Conservation (phyloP, 306 rosid species). For the Dryas alaskensis region DNA sequence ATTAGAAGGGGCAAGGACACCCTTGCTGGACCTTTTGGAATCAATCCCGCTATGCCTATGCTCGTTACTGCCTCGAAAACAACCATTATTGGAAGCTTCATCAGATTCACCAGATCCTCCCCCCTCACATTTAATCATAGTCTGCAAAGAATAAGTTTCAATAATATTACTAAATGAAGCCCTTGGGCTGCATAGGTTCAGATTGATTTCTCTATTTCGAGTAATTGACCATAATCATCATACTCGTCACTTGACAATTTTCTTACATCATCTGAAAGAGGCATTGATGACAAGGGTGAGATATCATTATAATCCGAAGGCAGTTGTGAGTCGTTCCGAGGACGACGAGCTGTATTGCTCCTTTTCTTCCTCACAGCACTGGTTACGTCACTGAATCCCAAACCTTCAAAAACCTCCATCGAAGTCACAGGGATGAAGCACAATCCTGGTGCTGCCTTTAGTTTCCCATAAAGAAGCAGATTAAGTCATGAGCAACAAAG, state of each 20-base stretch:
- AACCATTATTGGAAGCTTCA: conserved; percentile 35
- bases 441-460: conserved; percentile 13
- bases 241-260: conserved; percentile 28
- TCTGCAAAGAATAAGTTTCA: conserved; percentile 23
- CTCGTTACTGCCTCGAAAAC: conserved; percentile 35
- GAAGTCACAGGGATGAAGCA: not conserved
- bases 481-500: not conserved
- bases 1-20: conserved; percentile 35
- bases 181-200: conserved; percentile 27
- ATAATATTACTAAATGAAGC: conserved; percentile 17
- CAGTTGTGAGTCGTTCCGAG: conserved; percentile 26
- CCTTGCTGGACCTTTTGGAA: conserved; percentile 25
- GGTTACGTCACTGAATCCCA: conserved; percentile 28
- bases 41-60: conserved; percentile 24
- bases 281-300: conserved; percentile 32
- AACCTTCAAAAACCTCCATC: conserved; percentile 28
- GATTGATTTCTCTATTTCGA: conserved; percentile 22
- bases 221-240: conserved; percentile 19
- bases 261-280: conserved; percentile 36
- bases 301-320: conserved; percentile 31
- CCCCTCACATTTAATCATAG: conserved; percentile 24
- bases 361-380: conserved; percentile 29
- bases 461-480: conserved; percentile 1
- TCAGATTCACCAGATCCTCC: conserved; percentile 39
- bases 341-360: conserved; percentile 34